Evolutionary conservation across 177 flowering plant genomes (phyloP).

Genomic region (Tripterygium wilfordii): DNA sequence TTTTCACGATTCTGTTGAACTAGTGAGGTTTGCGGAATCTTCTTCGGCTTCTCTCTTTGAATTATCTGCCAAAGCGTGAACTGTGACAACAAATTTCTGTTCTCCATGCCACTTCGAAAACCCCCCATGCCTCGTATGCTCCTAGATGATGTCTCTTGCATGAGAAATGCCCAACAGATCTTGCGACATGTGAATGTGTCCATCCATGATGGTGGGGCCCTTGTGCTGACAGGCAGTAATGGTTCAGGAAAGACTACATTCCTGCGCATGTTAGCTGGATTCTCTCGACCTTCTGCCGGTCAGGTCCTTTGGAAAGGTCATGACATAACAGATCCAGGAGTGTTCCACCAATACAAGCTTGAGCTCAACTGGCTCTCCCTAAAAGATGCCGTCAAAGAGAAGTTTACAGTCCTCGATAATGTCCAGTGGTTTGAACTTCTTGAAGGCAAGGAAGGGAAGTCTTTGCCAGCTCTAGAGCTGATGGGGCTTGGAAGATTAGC

Average conservation of each 20-base stretch:
- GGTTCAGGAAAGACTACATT: slow-evolving; percentile 90
- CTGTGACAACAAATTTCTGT: background rate
- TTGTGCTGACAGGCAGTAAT: slow-evolving; percentile 70
- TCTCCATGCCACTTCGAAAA: slow-evolving; percentile 41
- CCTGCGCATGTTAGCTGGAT: slow-evolving; percentile 87
- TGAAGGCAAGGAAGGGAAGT: slow-evolving; percentile 70
- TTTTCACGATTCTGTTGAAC: too few relatives aligned
- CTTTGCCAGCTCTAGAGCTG: slow-evolving; percentile 63
- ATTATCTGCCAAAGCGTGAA: too few relatives aligned
- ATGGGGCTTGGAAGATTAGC: slow-evolving; percentile 81
- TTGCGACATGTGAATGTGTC: slow-evolving; percentile 73
- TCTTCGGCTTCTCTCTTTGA: too few relatives aligned
- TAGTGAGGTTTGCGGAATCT: too few relatives aligned
- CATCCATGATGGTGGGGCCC: slow-evolving; percentile 77
- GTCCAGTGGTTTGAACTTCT: slow-evolving; percentile 82
- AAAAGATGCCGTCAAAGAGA: slow-evolving; percentile 78
- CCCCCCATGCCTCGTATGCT: slow-evolving; percentile 73
- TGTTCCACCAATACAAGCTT: slow-evolving; percentile 84
- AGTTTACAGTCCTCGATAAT: slow-evolving; percentile 69
- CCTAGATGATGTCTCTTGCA: slow-evolving; percentile 85
- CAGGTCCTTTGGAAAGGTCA: slow-evolving; percentile 90
- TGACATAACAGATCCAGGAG: slow-evolving; percentile 64
- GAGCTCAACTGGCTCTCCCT: slow-evolving; percentile 91
- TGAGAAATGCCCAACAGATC: slow-evolving; percentile 83
- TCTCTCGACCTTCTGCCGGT: slow-evolving; percentile 87